Conservation (phyloP, 345 rosid genomes). For the Zanthoxylum bungeanum region DNA sequence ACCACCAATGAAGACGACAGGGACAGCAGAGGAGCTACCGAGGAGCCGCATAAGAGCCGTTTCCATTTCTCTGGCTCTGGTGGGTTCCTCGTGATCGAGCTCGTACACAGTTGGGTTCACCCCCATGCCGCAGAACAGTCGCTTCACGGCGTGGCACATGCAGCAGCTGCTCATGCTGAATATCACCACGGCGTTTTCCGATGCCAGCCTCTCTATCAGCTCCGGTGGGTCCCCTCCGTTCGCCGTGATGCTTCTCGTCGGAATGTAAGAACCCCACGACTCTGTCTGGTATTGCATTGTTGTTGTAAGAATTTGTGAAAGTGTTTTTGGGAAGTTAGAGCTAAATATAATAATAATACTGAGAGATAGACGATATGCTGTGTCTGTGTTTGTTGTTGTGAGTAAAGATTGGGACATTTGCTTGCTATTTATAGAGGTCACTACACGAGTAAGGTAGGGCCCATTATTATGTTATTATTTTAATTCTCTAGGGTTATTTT, state of each 20-base stretch:
- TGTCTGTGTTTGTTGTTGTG: constrained; percentile 8
- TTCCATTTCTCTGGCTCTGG: constrained; percentile 67
- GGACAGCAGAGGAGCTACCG: constrained; percentile 59
- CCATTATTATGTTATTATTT: not conserved
- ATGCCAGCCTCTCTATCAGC: constrained; percentile 61
- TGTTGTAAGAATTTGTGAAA: not conserved
- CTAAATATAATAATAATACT: too few species aligned
- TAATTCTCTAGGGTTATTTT: not conserved
- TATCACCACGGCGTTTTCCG: constrained; percentile 88
- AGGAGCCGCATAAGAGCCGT: constrained; percentile 58
- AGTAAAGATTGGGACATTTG: constrained; percentile 20
- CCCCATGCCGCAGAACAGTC: constrained; percentile 86
- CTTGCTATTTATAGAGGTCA: constrained; percentile 44
- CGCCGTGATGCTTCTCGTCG: constrained; percentile 11
- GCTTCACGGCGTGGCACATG: constrained; percentile 93
- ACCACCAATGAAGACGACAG: constrained; percentile 92
- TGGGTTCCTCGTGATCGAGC: constrained; percentile 80
- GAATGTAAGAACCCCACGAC: constrained; percentile 52
- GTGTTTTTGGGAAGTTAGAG: not conserved
- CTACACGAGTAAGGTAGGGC: not conserved
- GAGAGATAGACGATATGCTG: too few species aligned
- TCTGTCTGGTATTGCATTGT: constrained; percentile 55
- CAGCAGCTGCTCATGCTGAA: constrained; percentile 93
- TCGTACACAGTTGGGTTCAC: constrained; percentile 90
- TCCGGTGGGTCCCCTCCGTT: constrained; percentile 49